Conservation (phyloP, 306 rosid genomes). For the Pachyrhizus erosus region DNA sequence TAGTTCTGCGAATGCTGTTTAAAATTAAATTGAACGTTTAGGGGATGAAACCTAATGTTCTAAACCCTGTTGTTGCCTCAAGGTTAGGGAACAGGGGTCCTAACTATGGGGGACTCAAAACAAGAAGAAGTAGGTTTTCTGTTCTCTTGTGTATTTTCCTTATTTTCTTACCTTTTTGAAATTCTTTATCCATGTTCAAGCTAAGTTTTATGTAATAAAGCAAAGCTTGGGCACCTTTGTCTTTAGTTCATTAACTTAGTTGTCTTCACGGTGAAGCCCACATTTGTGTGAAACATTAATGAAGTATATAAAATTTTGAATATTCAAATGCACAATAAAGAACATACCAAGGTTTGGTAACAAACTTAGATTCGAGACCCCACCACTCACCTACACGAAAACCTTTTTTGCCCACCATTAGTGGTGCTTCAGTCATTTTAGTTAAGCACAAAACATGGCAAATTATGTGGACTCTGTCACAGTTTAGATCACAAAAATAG, state of each 20-base stretch:
- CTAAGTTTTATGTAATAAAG: not conserved
- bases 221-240: not conserved
- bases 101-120: not conserved
- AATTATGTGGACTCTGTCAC: constrained; percentile 33
- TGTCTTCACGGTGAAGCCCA: constrained; percentile 9
- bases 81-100: constrained; percentile 18
- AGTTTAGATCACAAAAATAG: not conserved
- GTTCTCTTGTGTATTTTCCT: not conserved
- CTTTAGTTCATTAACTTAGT: not conserved
- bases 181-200: not conserved
- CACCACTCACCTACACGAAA: constrained; percentile 47
- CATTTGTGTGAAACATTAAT: not conserved
- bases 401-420: constrained; percentile 47
- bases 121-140: not conserved
- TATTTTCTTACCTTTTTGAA: not conserved
- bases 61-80: not conserved
- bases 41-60: not conserved
- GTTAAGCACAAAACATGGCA: constrained; percentile 34
- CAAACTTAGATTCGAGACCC: constrained; percentile 48
- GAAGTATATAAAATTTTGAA: constrained; percentile 1
- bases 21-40: not conserved
- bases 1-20: not conserved
- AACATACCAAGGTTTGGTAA: constrained; percentile 36
- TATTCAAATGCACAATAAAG: constrained; percentile 27
- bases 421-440: constrained; percentile 24